Base-by-base conservation (phyloP, 129 eudicot species). In the Flaveria bidentis region DNA sequence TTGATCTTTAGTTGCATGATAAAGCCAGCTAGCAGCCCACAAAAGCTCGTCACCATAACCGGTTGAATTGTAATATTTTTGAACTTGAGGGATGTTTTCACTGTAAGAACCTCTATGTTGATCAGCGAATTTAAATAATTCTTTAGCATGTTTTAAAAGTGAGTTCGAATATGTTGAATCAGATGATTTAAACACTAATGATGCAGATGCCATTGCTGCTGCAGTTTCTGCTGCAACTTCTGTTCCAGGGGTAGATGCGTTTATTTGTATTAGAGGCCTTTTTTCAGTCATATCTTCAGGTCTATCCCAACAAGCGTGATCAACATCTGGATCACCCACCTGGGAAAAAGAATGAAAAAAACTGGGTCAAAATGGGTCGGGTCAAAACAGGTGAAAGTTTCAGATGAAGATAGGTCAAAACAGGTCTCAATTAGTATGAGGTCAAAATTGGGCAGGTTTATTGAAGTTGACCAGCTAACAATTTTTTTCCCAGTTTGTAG, bases 21-120 rank as follows among this genome's bases (percentile, higher is more conserved):
- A 94, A 8, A 94, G 97, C 99, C 99, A 94, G 73, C 87, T 81
- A 55, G 99, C 97, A 42, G 96, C 99, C 99, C 99, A 94, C 83
- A 94, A 78, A 84, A 94, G 99, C 86, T 94, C 99, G 57, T 94
- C 99, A n/a, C 96, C 99, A 61, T 88, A 94, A 13, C 97, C 92
- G 5, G 99, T 94, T 61, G 99, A 94, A 76, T 94, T 94, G 80
- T 94, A 94, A 76, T 64, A 94, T 8, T 87, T 86, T 76, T 84
- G 87, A 69, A 94, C 99, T 81, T 89, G 77, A n/a, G 99, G 94
- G 63, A 94, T 87, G 77, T 78, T 94, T 30, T 55, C 60, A 58
- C 99, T 94, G 78, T 94, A 94, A 10, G 80, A 73, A 46, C 86
- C 93, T 85, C 93, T 86, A 71, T 91, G 10, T n/a, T 84, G 67